phyloP scores from a whole-genome alignment of 805 yeast species.

The Yamadazyma ubonensis region DNA sequence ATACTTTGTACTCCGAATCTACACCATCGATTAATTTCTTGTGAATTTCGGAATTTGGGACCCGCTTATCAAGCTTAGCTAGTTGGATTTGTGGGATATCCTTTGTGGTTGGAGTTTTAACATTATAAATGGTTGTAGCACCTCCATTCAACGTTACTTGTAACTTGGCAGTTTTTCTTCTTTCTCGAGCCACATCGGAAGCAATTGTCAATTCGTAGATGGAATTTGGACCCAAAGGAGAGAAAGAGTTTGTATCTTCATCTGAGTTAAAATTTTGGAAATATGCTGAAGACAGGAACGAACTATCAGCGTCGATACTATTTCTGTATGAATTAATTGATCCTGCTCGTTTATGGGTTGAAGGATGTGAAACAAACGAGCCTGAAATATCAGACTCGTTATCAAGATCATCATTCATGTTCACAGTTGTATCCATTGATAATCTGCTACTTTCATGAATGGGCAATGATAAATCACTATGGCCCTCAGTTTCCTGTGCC shows the following conservation, averaged over 20 bases:
- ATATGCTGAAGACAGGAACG: constrained; percentile 28
- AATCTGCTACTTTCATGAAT: constrained; percentile 9
- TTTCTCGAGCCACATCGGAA: constrained; percentile 45
- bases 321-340: constrained; percentile 21
- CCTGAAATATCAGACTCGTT: constrained; percentile 14
- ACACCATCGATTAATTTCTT: constrained; percentile 19
- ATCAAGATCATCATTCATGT: constrained; percentile 36
- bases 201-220: constrained; percentile 73
- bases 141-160: constrained; percentile 44
- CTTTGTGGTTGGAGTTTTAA: constrained; percentile 66
- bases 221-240: constrained; percentile 71
- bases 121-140: constrained; percentile 39
- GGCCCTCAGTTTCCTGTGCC: constrained; percentile 4
- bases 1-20: constrained; percentile 29
- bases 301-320: constrained; percentile 33
- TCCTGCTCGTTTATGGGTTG: constrained; percentile 4
- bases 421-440: constrained; percentile 15
- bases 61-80: constrained; percentile 27
- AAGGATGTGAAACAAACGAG: constrained; percentile 12
- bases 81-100: constrained; percentile 85
- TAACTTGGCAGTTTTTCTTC: constrained; percentile 31
- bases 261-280: constrained; percentile 20
- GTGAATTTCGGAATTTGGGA: constrained; percentile 22
- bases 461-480: constrained; percentile 7
- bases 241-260: constrained; percentile 24